Evolutionary conservation across 2,329 filamentous ascomycete species (phyloP).

Genomic region (Rachicladosporium sp.): DNA sequence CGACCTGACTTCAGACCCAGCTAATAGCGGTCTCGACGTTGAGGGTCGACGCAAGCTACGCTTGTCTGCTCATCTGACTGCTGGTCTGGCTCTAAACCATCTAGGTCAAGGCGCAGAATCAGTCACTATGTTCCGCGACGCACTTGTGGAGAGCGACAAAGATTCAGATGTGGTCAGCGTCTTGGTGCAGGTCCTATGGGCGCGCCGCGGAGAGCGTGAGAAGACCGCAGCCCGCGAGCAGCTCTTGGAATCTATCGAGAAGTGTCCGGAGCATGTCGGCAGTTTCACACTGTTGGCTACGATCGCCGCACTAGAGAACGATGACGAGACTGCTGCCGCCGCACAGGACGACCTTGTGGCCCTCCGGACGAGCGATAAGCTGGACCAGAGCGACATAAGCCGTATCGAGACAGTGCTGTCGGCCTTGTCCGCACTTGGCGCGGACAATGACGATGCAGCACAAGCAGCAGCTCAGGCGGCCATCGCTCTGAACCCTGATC

Average conservation of each 20-base stretch:
- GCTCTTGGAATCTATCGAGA: constrained; percentile 69
- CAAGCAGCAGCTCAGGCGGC: constrained; percentile 58
- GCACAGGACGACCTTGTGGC: constrained; percentile 65
- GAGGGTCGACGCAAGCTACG: constrained; percentile 58
- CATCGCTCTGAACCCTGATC: constrained; percentile 67
- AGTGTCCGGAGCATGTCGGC: constrained; percentile 60
- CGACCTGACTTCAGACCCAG: constrained; percentile 60
- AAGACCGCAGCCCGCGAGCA: constrained; percentile 64
- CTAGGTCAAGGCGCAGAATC: constrained; percentile 52
- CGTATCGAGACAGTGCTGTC: constrained; percentile 59
- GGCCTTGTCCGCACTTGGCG: constrained; percentile 23
- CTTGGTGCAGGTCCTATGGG: constrained; percentile 86
- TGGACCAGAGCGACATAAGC: constrained; percentile 51
- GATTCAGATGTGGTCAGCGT: constrained; percentile 79
- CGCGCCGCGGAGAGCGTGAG: constrained; percentile 63
- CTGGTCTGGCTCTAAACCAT: constrained; percentile 73
- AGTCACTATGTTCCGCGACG: constrained; percentile 66
- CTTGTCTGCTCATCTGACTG: constrained; percentile 73
- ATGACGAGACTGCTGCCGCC: constrained; percentile 66
- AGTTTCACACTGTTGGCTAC: constrained; percentile 72
- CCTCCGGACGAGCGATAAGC: constrained; percentile 54
- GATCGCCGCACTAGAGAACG: constrained; percentile 69
- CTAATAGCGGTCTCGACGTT: constrained; percentile 47
- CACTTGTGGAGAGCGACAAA: constrained; percentile 61
- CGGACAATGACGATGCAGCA: constrained; percentile 35